A percentile compares a stretch with the other conserved stretches of the same genome.
phyloP scores from a whole-genome alignment of 192 early-diverging fungal genomes.

The Coemansia sp. region DNA sequence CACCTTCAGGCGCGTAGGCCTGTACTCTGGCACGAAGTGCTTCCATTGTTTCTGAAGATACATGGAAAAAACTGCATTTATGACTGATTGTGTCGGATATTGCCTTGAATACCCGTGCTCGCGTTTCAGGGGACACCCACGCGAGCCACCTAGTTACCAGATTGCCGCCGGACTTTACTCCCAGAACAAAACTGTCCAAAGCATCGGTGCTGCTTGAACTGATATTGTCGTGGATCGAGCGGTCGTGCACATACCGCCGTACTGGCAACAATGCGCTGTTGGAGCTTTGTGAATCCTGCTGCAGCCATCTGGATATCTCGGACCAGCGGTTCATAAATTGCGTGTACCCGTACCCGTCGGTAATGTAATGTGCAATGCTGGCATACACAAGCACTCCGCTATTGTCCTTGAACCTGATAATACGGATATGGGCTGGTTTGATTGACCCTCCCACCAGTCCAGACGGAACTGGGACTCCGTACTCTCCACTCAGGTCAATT shows the following conservation, averaged over 20 bases:
- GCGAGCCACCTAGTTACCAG: constrained; percentile 1
- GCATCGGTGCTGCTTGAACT: neutral
- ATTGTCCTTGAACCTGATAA: constrained; percentile 8
- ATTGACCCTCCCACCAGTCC: neutral
- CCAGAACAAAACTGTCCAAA: neutral
- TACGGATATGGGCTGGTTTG: constrained; percentile 7
- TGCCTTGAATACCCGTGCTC: neutral
- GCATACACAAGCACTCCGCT: constrained; percentile 20
- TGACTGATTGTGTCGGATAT: neutral
- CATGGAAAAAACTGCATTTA: constrained; percentile 8
- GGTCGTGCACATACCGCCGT: neutral
- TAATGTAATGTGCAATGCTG: constrained; percentile 7
- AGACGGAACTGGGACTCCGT: neutral
- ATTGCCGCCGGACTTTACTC: neutral
- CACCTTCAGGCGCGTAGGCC: neutral
- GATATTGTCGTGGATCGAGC: neutral
- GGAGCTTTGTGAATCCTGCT: neutral
- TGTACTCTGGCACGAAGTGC: neutral
- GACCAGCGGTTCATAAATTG: constrained; percentile 20
- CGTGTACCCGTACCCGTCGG: constrained; percentile 5
- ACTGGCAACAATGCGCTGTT: neutral
- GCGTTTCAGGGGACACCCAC: constrained; percentile 21
- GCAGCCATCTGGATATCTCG: constrained; percentile 1
- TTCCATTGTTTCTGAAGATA: neutral
- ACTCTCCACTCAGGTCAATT: neutral